Base-by-base conservation (phyloP, 1,284 basidiomycete species). In the Earliella scabrosa region DNA sequence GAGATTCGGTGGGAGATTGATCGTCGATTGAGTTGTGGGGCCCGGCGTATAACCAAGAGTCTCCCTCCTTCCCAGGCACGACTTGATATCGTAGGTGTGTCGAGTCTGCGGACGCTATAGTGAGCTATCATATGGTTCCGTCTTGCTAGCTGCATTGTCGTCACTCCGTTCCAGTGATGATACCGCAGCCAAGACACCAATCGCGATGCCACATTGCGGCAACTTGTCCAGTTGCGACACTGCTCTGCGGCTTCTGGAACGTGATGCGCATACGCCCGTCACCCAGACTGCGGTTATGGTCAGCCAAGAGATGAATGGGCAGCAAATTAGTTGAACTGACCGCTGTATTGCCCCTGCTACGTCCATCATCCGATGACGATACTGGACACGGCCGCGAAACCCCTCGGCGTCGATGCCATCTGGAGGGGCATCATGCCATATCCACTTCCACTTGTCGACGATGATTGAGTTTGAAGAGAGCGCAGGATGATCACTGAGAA, bases 171-270 rank as follows among this genome's bases (percentile, higher is more conserved):
- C 52, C 48, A 13, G 53, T 65, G 52, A 96, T 93, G 11, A 80
- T 73, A 18, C 92, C 95, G 67, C 90, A 92, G 2, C 95, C 95
- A 23, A 97, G 76, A 73, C 93, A 95, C 85, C 88, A 88, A 51
- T 88, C 81, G 2, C 76, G 83, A 56, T 86, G 79, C 76, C 87
- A 97, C 6, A 97, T 60, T 0, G 82, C 87, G 7, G 87, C 87
- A 27, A 91, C 82, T 71, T 97, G 95, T 2, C 95, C 95, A 0
- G 84, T 79, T 0, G 93, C 82, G n/a, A 94, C 85, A 4, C 86
- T 88, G 44, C 82, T 81, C 45, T 92, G 80, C 0, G 86, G 82
- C 39, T 81, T 72, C 41, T 79, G 74, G 62, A 92, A 90, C 14
- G 67, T 69, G 50, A 87, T 78, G 21, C 66, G 63, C 38, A 84